Evolutionary conservation across 345 rosid species (phyloP).

Genomic region (Gossypium raimondii): DNA sequence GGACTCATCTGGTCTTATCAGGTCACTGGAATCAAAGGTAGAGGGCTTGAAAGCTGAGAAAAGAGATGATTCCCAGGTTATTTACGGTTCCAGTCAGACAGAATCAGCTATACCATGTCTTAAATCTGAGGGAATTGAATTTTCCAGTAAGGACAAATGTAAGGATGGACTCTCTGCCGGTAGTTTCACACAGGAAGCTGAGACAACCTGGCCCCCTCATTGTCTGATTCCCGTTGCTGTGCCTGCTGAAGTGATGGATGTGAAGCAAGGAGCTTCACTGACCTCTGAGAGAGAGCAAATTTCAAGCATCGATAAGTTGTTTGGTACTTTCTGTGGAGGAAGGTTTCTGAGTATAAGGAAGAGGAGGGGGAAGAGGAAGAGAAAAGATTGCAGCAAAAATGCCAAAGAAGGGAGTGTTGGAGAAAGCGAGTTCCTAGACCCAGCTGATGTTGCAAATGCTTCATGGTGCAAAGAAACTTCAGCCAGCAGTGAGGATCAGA

Average conservation of each 20-base stretch:
- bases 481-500: slow-evolving; percentile 31
- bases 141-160: slow-evolving; percentile 50
- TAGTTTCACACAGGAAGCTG: slow-evolving; percentile 67
- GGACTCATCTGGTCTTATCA: slow-evolving; percentile 21
- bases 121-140: slow-evolving; percentile 47
- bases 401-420: slow-evolving; percentile 57
- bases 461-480: slow-evolving; percentile 44
- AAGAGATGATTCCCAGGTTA: slow-evolving; percentile 29
- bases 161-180: slow-evolving; percentile 74
- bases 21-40: slow-evolving; percentile 75
- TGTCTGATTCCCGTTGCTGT: slow-evolving; percentile 26
- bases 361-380: slow-evolving; percentile 81
- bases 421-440: slow-evolving; percentile 53
- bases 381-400: slow-evolving; percentile 57
- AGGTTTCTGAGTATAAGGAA: slow-evolving; percentile 42
- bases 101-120: slow-evolving; percentile 49
- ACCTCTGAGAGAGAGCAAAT: slow-evolving; percentile 29
- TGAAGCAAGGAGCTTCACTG: slow-evolving; percentile 34
- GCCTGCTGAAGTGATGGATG: slow-evolving; percentile 24
- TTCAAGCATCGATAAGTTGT: slow-evolving; percentile 30
- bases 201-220: slow-evolving; percentile 50
- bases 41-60: slow-evolving; percentile 57
- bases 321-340: slow-evolving; percentile 32
- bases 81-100: slow-evolving; percentile 58
- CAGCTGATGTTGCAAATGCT: slow-evolving; percentile 35